Conservation (phyloP, 2,329 filamentous ascomycete species). For the Endothia cerciana region DNA sequence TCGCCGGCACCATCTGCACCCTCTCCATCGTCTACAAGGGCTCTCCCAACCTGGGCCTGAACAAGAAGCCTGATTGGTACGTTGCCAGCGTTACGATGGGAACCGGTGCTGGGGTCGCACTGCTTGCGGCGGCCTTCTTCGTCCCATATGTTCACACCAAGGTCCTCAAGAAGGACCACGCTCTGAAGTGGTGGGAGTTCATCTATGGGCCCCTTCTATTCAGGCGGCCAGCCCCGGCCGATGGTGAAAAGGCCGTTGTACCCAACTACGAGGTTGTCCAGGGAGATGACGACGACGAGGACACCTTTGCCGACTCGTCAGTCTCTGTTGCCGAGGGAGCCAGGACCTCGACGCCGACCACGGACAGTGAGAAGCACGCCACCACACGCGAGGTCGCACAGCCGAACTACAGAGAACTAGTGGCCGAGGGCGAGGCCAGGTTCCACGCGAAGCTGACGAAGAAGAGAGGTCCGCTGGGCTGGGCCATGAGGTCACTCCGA, state of each 20-base stretch:
- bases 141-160: conserved; percentile 70
- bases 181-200: conserved; percentile 66
- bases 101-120: conserved; percentile 60
- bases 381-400: conserved; percentile 53
- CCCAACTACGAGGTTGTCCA: conserved; percentile 81
- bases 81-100: conserved; percentile 70
- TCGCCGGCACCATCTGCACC: conserved; percentile 74
- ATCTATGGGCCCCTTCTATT: conserved; percentile 67
- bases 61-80: conserved; percentile 69
- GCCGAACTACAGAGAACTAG: conserved; percentile 64
- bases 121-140: conserved; percentile 71
- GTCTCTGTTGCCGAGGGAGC: conserved; percentile 26
- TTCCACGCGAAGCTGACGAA: conserved; percentile 67
- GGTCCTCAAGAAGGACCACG: conserved; percentile 70
- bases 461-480: conserved; percentile 71
- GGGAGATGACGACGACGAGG: conserved; percentile 55
- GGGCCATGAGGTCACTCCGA: conserved; percentile 79
- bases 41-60: conserved; percentile 67
- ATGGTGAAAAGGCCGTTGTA: conserved; percentile 61
- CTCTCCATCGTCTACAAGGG: conserved; percentile 83
- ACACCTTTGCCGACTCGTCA: conserved; percentile 32
- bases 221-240: conserved; percentile 58
- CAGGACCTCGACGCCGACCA: conserved; percentile 33
- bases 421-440: conserved; percentile 58
- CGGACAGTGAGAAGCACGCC: conserved; percentile 49